These are phyloP conservation scores for Linum usitatissimum DNA, from an alignment of 345 rosid genomes.

Conservation along the genomic window DNA sequence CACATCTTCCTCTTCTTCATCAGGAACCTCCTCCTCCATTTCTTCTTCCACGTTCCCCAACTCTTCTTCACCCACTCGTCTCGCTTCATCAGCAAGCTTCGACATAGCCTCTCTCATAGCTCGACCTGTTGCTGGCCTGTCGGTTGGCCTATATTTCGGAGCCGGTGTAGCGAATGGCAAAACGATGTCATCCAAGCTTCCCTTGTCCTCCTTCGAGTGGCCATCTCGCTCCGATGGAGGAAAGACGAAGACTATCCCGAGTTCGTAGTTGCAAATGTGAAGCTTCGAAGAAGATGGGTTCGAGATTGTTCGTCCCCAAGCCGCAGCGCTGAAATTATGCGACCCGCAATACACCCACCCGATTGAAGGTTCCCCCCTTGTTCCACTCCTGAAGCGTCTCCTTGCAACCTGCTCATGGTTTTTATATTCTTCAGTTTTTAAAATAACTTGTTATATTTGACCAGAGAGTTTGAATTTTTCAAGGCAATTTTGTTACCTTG, in stretches of 20 bases:
- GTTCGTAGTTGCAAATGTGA: constrained; percentile 77
- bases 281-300: constrained; percentile 27
- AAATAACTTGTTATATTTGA: too few species aligned
- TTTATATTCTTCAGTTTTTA: constrained; percentile 5
- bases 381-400: constrained; percentile 49
- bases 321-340: constrained; percentile 87
- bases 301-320: constrained; percentile 72
- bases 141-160: constrained; percentile 54
- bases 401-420: constrained; percentile 49
- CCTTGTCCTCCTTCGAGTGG: constrained; percentile 15
- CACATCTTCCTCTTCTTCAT: constrained; percentile 42
- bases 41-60: constrained; percentile 31
- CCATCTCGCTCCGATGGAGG: constrained; percentile 43
- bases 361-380: constrained; percentile 31
- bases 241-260: constrained; percentile 68
- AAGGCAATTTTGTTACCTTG: constrained; percentile 37
- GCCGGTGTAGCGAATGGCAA: constrained; percentile 72
- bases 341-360: constrained; percentile 96
- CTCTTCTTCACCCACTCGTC: constrained; percentile 24
- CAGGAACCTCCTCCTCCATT: constrained; percentile 38
- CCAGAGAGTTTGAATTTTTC: not conserved
- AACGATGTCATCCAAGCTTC: constrained; percentile 45
- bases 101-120: constrained; percentile 62
- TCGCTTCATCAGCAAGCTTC: constrained; percentile 28
- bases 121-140: constrained; percentile 65